Conservation (phyloP, 2,329 filamentous ascomycete genomes). For the Cyanodermella asteris region DNA sequence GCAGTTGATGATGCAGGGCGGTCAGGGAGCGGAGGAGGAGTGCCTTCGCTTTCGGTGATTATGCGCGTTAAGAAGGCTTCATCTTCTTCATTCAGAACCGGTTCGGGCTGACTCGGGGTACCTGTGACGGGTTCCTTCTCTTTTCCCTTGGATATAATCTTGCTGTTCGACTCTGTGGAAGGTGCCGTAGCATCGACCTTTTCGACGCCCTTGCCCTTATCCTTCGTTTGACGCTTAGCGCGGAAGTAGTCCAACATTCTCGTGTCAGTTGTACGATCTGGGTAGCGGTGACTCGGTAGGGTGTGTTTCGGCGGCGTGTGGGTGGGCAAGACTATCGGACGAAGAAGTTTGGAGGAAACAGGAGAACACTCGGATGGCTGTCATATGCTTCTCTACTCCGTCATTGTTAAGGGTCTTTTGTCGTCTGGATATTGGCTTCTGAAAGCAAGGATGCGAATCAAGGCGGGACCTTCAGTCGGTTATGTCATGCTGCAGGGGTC, state of each 20-base stretch:
- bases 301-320: no score
- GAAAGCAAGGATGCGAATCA: no score
- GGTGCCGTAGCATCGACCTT: constrained; percentile 3
- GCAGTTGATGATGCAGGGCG: no score
- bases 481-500: no score
- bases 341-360: no score
- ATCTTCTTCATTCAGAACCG: constrained; percentile 10
- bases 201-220: background rate
- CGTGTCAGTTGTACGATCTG: background rate
- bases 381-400: no score
- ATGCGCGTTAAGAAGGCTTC: constrained; percentile 9
- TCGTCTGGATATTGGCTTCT: no score
- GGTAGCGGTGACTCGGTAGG: background rate
- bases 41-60: constrained; percentile 5
- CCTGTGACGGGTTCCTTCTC: background rate
- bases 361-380: no score
- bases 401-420: no score
- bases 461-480: no score
- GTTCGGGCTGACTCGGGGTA: constrained; percentile 1
- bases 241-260: constrained; percentile 8
- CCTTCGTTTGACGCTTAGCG: constrained; percentile 3
- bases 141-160: background rate
- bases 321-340: no score
- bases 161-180: no score
- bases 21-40: constrained; percentile 7